Evolutionary conservation across 2,329 filamentous ascomycete genomes (phyloP), one percentile per base, ranked within the genome.

Genomic region (Trichoderma polysporum): DNA sequence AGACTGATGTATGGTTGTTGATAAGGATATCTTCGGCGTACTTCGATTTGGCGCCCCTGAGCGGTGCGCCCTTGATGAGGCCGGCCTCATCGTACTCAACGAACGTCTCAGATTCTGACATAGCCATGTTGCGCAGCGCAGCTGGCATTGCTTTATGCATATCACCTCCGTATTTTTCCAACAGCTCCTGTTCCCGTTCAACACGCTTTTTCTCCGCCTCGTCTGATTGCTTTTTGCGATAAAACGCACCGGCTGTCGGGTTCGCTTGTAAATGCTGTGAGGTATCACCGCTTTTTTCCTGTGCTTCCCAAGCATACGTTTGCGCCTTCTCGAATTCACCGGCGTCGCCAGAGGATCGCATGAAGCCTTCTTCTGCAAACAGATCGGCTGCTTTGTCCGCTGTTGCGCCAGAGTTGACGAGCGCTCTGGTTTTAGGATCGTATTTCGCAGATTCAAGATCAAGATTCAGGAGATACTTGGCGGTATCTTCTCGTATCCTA

Each of bases 401-500:
- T 35, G 90, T 91, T 7, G 91, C 93, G 56, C 93, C 93, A 69
- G 88, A 89, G 75, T 97, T 92, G 25, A 97, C 91, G 84, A 99
- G 92, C 9, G 91, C 90, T 73, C 95, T 87, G 13, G 94, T 97
- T 77, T 99, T 99, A 0, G 95, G 95, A 75, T 99, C 94, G 79
- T 99, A 99, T 78, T 97, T 96, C 1, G 96, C 95, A 1, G 94
- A 97, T 74, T 99, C 95, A 2, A 97, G 85, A 75, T 99, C 95
- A 31, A 99, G 86, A 75, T 98, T 98, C 9, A 97, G 83, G 2
- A 99, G 84, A 76, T 99, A 99, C 75, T 97, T 98, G 25, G 95
- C 95, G 0, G 95, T 99, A 77, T 99, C 95, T 80, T 99, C 95
- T 77, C 95, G 88, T 76, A 99, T 88, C 70, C 95, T 88, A 66